Conservation (phyloP, 129 eudicot species). For the Oenanthe sinensis region DNA sequence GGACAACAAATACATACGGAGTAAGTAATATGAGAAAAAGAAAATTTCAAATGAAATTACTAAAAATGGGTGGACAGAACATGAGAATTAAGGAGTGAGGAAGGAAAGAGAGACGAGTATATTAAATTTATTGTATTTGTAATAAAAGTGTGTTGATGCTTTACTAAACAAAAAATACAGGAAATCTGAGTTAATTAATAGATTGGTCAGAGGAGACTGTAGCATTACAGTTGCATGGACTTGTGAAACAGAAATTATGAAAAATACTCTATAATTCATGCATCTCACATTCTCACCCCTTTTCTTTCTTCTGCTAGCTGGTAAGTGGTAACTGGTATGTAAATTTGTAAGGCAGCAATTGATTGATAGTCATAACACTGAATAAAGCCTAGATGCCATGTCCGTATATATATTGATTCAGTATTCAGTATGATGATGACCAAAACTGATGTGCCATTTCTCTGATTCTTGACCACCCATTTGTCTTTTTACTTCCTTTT, state of each 20-base stretch:
- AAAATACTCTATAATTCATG: neutral
- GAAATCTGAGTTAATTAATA: neutral
- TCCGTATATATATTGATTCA: neutral
- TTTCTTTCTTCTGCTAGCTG: neutral
- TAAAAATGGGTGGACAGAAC: no score
- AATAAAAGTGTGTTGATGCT: neutral
- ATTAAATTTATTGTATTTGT: no score
- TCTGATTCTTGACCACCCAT: conserved; percentile 3
- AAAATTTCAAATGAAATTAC: no score
- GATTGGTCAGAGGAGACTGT: neutral
- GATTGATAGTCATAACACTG: conserved; percentile 5
- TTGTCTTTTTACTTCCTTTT: conserved; percentile 1
- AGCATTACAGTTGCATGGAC: neutral
- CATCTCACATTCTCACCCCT: neutral
- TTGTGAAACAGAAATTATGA: neutral
- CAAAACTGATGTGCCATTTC: conserved; percentile 2
- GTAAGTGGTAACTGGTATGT: neutral
- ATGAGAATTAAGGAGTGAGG: no score
- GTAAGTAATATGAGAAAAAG: no score
- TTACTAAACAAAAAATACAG: neutral
- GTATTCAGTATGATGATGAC: neutral
- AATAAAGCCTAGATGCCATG: neutral
- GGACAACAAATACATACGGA: no score
- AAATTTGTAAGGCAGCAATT: neutral
- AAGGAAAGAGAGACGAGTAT: no score